phyloP scores from a whole-genome alignment of 441 rosid genomes.

The Adansonia gregorii region DNA sequence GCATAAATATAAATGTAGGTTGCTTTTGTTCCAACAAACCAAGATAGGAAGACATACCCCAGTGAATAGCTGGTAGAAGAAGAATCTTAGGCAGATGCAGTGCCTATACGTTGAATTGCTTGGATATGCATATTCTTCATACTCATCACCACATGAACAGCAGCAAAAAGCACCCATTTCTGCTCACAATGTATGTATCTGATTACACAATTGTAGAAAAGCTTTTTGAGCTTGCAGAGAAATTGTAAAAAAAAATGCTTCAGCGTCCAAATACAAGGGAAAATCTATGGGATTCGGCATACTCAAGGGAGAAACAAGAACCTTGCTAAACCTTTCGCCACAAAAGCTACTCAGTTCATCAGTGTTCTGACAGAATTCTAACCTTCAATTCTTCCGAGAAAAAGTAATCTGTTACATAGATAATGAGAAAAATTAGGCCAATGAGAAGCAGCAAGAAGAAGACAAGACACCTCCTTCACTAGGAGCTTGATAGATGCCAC shows the following conservation, averaged over 20 bases:
- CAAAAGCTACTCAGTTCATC: not conserved
- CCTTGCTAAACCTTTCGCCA: constrained; percentile 5
- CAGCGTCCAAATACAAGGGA: constrained; percentile 16
- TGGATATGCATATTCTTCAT: constrained; percentile 50
- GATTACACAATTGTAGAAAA: constrained; percentile 1
- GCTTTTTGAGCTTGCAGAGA: not conserved
- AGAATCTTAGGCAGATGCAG: constrained; percentile 54
- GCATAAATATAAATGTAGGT: not conserved
- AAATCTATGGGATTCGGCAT: not conserved
- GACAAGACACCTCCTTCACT: not conserved
- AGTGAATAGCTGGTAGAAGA: constrained; percentile 52
- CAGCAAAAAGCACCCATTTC: constrained; percentile 60
- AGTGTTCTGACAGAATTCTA: not conserved
- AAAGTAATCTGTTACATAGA: not conserved
- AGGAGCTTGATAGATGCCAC: not conserved
- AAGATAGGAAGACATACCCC: constrained; percentile 52
- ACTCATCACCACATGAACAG: constrained; percentile 55
- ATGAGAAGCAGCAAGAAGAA: not conserved
- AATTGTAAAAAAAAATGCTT: not conserved
- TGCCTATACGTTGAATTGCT: constrained; percentile 52
- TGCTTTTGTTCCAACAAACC: not conserved
- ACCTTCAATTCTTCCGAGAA: not conserved
- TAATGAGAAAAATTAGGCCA: not conserved
- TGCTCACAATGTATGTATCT: constrained; percentile 21
- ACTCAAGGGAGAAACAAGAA: not conserved